Base-by-base conservation (phyloP, 129 eudicot species). In the Pittosporum tobira region DNA sequence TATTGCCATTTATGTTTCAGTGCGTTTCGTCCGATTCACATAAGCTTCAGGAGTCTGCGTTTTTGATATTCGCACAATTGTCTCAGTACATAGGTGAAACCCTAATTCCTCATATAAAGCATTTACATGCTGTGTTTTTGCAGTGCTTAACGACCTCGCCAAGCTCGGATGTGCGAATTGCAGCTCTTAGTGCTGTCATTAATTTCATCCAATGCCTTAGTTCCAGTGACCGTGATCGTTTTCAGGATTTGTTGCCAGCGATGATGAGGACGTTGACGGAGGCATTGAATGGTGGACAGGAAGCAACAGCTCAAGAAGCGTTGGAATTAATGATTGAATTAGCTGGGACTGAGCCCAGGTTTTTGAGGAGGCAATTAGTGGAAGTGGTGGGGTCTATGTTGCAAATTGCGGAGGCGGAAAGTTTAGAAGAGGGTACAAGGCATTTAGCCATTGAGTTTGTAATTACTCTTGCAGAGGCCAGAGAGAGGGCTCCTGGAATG, bases 261-360 rank as follows among this genome's bases (percentile, higher is more conserved):
- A 93, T 93, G 99, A 93, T 93, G 96, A 72, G 73, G 74, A 84
- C 96, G 25, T 69, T 93, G 76, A 93, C 91, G 0, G 99, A 87
- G 61, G 90, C 99, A n/a, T 71, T 91, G 66, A 91, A 91, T 57
- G 67, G 81, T 2, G 81, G 85, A 0, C 89, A 91, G 59, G 99
- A 91, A 61, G 91, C 91, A 6, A 87, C 99, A 0, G 96, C 99
- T 0, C 99, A 91, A 50, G 99, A 91, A 66, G 99, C 99, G 4
- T 71, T 91, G 72, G 99, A 91, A 63, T 43, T 91, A 73, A 45
- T 91, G 79, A 91, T 91, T n/a, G 99, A 91, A 46, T 81, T 91
- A 78, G 99, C 99, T 1, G 98, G 99, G 62, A 81, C 94, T 0
- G 99, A 91, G 73, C 99, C 99, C 0, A 81, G 99, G 85, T 91